Conservation (phyloP, 371 early-diverging fungal genomes). For the Mucor velutinosus region DNA sequence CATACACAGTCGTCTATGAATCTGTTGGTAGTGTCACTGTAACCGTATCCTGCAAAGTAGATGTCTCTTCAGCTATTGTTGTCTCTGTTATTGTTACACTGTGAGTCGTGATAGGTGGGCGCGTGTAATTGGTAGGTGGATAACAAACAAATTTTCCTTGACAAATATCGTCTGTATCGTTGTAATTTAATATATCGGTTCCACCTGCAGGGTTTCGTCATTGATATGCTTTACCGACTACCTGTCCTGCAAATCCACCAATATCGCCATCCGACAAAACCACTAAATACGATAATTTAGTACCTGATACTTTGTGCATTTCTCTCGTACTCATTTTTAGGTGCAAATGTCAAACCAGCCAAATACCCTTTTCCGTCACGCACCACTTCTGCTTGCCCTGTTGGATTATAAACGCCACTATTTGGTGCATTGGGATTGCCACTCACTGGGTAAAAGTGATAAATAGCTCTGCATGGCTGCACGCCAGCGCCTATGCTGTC, state of each 20-base stretch:
- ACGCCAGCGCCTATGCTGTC: neutral
- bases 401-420: neutral
- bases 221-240: neutral
- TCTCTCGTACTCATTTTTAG: neutral
- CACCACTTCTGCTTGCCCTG: neutral
- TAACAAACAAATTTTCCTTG: neutral
- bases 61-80: neutral
- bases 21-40: neutral
- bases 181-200: neutral
- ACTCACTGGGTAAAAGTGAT: neutral
- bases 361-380: neutral
- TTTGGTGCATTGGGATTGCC: neutral
- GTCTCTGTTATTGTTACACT: neutral
- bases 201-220: neutral
- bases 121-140: slow-evolving; percentile 1
- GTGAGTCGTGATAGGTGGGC: neutral
- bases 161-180: neutral
- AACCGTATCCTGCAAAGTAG: neutral
- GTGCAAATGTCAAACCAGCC: neutral
- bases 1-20: neutral
- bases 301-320: too few species aligned
- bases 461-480: neutral
- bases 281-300: neutral
- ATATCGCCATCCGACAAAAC: neutral
- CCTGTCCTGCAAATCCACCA: neutral